Evolutionary conservation across 1,139 yeast genomes (phyloP).

Genomic region (Pichia inconspicua): DNA sequence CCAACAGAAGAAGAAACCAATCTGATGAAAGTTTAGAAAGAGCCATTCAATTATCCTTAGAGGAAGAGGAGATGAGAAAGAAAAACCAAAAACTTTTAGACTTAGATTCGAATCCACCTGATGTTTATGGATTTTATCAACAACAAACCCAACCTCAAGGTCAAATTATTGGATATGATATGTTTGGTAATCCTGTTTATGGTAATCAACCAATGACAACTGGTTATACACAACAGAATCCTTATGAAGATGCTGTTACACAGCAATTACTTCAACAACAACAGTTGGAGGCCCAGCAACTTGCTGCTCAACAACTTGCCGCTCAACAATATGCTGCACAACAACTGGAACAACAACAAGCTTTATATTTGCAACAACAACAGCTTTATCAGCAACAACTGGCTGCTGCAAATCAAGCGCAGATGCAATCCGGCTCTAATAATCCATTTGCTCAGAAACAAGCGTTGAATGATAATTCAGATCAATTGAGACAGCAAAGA

Average conservation of each 20-base stretch:
- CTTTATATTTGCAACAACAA: slow-evolving; percentile 28
- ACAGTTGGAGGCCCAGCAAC: slow-evolving; percentile 13
- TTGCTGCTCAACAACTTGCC: slow-evolving; percentile 17
- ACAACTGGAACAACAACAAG: slow-evolving; percentile 20
- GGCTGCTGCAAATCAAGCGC: slow-evolving; percentile 27
- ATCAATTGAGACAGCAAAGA: slow-evolving; percentile 15
- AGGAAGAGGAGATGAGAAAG: slow-evolving; percentile 74
- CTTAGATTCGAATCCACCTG: slow-evolving; percentile 36
- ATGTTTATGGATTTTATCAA: slow-evolving; percentile 26
- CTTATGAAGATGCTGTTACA: slow-evolving; percentile 30
- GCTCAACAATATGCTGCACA: slow-evolving; percentile 12
- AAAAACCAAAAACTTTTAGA: slow-evolving; percentile 50
- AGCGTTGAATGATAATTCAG: slow-evolving; percentile 14
- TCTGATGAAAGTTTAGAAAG: slow-evolving; percentile 69
- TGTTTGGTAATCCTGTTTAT: slow-evolving; percentile 72
- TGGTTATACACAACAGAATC: slow-evolving; percentile 33
- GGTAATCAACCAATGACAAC: slow-evolving; percentile 43
- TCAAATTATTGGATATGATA: slow-evolving; percentile 41
- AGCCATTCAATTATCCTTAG: slow-evolving; percentile 77
- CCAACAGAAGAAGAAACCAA: slow-evolving; percentile 43
- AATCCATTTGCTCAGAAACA: slow-evolving; percentile 73
- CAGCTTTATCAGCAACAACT: slow-evolving; percentile 26
- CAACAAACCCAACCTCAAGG: slow-evolving; percentile 19
- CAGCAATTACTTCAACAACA: slow-evolving; percentile 28
- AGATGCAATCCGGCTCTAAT: slow-evolving; percentile 64